phyloP scores from a whole-genome alignment of 805 yeast genomes.

The Hanseniaspora meyeri region DNA sequence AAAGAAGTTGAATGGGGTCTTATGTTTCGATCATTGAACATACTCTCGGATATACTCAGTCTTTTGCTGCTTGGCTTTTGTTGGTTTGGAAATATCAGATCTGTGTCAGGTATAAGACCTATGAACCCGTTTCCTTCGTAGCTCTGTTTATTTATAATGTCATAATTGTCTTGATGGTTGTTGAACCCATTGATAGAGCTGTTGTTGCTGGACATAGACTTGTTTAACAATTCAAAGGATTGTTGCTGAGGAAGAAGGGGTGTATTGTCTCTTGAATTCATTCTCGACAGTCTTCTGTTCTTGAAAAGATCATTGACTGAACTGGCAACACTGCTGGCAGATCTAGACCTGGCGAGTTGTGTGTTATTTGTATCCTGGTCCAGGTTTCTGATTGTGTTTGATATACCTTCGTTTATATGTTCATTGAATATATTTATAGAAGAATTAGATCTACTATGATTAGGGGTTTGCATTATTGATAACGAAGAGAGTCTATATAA shows the following conservation, averaged over 20 bases:
- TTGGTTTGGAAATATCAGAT: background rate
- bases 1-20: conserved; percentile 12
- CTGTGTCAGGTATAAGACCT: background rate
- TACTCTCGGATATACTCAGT: conserved; percentile 1
- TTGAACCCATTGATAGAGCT: background rate
- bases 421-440: conserved; percentile 5
- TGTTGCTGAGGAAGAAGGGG: background rate
- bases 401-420: conserved; percentile 4
- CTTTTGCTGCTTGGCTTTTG: background rate
- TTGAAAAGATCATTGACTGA: conserved; percentile 8
- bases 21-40: background rate
- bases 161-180: background rate
- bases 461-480: background rate
- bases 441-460: conserved; percentile 24
- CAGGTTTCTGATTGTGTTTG: background rate
- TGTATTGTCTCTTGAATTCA: background rate
- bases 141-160: background rate
- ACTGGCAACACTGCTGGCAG: conserved; percentile 11
- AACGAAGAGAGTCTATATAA: background rate
- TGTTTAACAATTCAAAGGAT: background rate
- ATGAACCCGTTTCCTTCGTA: background rate
- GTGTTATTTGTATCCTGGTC: background rate
- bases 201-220: background rate
- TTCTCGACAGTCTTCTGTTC: background rate
- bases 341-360: background rate